These are phyloP conservation scores for Microdochium nivale DNA, from an alignment of 2,329 filamentous ascomycete species.

Conservation along the genomic window DNA sequence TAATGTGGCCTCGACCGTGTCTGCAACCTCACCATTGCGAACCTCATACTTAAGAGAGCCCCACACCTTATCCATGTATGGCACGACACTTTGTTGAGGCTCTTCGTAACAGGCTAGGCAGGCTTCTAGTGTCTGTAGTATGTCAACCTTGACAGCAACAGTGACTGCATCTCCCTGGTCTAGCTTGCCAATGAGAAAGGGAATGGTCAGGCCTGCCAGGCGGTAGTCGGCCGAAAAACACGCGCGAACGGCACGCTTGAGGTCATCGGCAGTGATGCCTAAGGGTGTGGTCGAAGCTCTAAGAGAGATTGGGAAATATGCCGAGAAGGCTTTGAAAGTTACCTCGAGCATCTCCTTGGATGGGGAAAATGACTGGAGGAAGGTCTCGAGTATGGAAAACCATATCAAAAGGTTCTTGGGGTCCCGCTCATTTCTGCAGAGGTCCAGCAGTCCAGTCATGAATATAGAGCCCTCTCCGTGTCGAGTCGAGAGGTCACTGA, in stretches of 20 bases:
- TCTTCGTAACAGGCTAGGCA: conserved; percentile 41
- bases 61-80: conserved; percentile 45
- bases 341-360: conserved; percentile 37
- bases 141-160: conserved; percentile 51
- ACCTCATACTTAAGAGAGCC: conserved; percentile 55
- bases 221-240: conserved; percentile 45
- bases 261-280: conserved; percentile 45
- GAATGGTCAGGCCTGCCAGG: conserved; percentile 36
- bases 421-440: conserved; percentile 47
- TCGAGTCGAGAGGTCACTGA: conserved; percentile 32
- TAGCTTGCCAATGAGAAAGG: conserved; percentile 47
- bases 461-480: conserved; percentile 36
- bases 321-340: conserved; percentile 46
- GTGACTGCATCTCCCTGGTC: conserved; percentile 51
- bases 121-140: conserved; percentile 45
- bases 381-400: conserved; percentile 40
- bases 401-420: conserved; percentile 48
- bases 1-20: conserved; percentile 47
- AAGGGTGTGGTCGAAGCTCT: conserved; percentile 38
- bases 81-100: conserved; percentile 35
- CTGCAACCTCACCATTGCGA: conserved; percentile 50
- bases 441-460: conserved; percentile 37
- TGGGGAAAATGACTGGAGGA: conserved; percentile 35
- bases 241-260: conserved; percentile 42
- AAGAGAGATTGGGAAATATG: conserved; percentile 53